A percentile compares a stretch with the other conserved stretches of the same genome.
Conservation (phyloP, 2,329 filamentous ascomycete species). For the Epichloe glyceriae region DNA sequence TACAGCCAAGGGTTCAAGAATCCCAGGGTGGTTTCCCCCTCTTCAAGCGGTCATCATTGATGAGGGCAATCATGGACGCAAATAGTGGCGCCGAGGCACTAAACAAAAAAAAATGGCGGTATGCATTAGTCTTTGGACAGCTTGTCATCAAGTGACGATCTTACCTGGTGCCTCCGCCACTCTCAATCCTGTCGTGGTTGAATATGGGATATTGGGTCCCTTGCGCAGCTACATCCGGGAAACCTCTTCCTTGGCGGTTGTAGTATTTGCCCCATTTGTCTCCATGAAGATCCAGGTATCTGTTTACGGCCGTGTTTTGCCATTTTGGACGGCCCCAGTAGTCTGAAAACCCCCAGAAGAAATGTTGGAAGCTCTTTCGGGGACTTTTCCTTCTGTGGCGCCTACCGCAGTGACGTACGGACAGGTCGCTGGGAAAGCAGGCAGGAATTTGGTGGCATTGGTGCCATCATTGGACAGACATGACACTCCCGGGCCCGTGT, state of each 20-base stretch:
- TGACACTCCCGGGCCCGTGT: conserved; percentile 27
- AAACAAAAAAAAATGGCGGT: neutral
- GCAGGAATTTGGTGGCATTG: conserved; percentile 20
- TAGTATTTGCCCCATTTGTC: conserved; percentile 35
- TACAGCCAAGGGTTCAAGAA: conserved; percentile 53
- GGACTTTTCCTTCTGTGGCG: conserved; percentile 36
- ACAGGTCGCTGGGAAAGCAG: conserved; percentile 27
- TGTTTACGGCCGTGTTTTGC: conserved; percentile 32
- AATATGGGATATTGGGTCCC: conserved; percentile 20
- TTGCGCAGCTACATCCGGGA: conserved; percentile 51
- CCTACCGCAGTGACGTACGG: conserved; percentile 53
- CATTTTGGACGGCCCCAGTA: conserved; percentile 30
- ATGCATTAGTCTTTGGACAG: neutral
- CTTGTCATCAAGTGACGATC: neutral
- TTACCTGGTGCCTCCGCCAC: conserved; percentile 22
- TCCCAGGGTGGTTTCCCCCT: conserved; percentile 40
- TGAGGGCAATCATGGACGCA: conserved; percentile 47
- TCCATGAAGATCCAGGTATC: conserved; percentile 30
- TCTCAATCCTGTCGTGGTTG: conserved; percentile 14
- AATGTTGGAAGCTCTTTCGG: conserved; percentile 40
- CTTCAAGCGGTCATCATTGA: conserved; percentile 50
- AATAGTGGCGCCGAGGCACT: conserved; percentile 49
- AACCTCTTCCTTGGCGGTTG: conserved; percentile 38
- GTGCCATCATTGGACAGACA: conserved; percentile 25
- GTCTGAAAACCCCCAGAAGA: conserved; percentile 39